Evolutionary conservation across 768 basidiomycete genomes (phyloP).

Genomic region (Porphyrellus cyaneotinctus): DNA sequence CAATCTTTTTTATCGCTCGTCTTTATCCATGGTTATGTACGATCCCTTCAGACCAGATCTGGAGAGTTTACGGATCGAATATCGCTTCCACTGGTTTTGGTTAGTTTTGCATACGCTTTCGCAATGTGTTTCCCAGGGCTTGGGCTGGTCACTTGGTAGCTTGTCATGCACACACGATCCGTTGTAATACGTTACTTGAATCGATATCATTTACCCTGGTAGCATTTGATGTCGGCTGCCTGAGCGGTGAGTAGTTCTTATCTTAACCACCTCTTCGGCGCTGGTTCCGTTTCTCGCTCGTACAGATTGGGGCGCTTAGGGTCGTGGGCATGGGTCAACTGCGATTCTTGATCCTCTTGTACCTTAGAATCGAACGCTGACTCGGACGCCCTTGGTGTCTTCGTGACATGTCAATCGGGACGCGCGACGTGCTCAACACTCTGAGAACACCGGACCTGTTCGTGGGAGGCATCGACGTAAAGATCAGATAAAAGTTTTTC

Average conservation of each 20-base stretch:
- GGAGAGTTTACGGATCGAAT: slow-evolving; percentile 5
- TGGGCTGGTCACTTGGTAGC: slow-evolving; percentile 14
- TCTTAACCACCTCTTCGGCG: too few relatives aligned
- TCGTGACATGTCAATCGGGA: too few relatives aligned
- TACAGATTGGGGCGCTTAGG: not conserved
- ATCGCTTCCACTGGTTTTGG: slow-evolving; percentile 15
- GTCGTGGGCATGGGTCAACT: too few relatives aligned
- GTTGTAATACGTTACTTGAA: slow-evolving; percentile 11
- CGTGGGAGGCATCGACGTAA: too few relatives aligned
- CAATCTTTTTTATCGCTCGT: not conserved
- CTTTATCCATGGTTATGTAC: slow-evolving; percentile 9
- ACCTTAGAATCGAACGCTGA: too few relatives aligned
- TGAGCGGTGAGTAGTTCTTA: not conserved
- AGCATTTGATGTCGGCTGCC: not conserved
- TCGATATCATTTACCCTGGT: not conserved
- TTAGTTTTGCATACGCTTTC: slow-evolving; percentile 6
- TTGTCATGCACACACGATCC: slow-evolving; percentile 3
- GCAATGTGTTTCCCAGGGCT: slow-evolving; percentile 2
- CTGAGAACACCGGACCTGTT: too few relatives aligned
- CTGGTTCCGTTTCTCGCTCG: not conserved
- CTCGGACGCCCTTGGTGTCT: too few relatives aligned
- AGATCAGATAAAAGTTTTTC: too few relatives aligned
- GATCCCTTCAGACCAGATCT: slow-evolving; percentile 9
- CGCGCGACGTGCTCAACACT: too few relatives aligned
- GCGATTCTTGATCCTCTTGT: too few relatives aligned